Percentiles rank a stretch among this genome's conserved stretches.
These are phyloP conservation scores for Pholiota adiposa DNA, from an alignment of 1,284 basidiomycete species.

Conservation along the genomic window DNA sequence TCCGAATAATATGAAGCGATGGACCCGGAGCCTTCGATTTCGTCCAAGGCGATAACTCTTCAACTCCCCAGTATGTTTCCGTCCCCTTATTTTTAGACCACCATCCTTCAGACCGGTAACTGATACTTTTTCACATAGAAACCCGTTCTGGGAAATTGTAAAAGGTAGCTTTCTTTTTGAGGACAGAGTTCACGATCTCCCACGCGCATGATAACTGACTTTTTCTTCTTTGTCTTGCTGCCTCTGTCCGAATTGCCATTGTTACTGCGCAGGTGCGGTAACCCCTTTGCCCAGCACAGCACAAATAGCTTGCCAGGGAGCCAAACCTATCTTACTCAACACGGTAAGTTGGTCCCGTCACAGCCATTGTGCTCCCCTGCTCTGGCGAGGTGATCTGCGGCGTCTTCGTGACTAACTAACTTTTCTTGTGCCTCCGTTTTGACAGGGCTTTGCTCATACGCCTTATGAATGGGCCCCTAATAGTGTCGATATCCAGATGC, in stretches of 20 bases:
- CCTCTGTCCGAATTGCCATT: not conserved
- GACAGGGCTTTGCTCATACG: conserved; percentile 62
- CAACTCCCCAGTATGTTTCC: conserved; percentile 50
- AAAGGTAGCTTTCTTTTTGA: conserved; percentile 48
- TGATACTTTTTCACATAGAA: conserved; percentile 44
- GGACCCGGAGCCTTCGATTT: conserved; percentile 86
- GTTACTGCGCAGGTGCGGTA: conserved; percentile 50
- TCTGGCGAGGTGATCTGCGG: not conserved
- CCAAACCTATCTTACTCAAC: conserved; percentile 83
- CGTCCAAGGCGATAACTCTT: conserved; percentile 75
- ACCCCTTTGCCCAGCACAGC: conserved; percentile 63
- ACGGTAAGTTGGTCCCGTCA: conserved; percentile 46
- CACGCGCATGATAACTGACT: not conserved
- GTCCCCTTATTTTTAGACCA: not conserved
- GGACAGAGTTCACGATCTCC: not conserved
- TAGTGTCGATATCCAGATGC: conserved; percentile 80
- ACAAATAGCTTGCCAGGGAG: conserved; percentile 75
- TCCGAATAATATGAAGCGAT: conserved; percentile 46
- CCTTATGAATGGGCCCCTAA: conserved; percentile 82
- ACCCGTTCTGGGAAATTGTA: conserved; percentile 83
- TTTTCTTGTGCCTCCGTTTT: conserved; percentile 2
- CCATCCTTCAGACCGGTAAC: not conserved
- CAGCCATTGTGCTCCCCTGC: conserved; percentile 7
- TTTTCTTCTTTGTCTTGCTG: no score
- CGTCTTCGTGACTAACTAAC: not conserved